A percentile compares a stretch with the other conserved stretches of the same genome.
Conservation (phyloP, 441 rosid species). For the Pelargonium myrrhifolium region DNA sequence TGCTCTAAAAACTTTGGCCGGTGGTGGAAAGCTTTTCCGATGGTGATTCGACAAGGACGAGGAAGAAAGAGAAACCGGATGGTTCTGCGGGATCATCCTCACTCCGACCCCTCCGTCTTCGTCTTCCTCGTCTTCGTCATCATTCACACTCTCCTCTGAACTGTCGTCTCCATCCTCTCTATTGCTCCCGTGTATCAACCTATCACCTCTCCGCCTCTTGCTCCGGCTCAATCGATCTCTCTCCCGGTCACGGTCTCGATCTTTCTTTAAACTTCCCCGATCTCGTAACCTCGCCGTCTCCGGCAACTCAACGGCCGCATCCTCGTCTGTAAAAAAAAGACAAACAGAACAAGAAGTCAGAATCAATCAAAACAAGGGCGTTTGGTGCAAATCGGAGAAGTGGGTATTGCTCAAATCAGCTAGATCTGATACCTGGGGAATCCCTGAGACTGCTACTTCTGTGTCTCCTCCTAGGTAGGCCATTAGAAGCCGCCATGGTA, state of each 20-base stretch:
- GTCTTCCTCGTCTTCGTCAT: slow-evolving; percentile 79
- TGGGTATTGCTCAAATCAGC: slow-evolving; percentile 2
- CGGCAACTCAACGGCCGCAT: slow-evolving; percentile 56
- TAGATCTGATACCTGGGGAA: slow-evolving; percentile 77
- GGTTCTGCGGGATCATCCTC: slow-evolving; percentile 71
- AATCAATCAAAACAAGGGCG: slow-evolving; percentile 11
- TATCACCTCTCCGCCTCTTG: slow-evolving; percentile 75
- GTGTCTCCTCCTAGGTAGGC: slow-evolving; percentile 63
- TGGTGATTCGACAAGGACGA: slow-evolving; percentile 51
- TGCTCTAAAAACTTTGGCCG: slow-evolving; percentile 44
- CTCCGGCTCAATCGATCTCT: slow-evolving; percentile 60
- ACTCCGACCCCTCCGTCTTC: slow-evolving; percentile 54
- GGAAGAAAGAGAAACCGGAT: slow-evolving; percentile 38
- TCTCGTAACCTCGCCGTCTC: slow-evolving; percentile 76
- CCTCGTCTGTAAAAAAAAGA: slow-evolving; percentile 51
- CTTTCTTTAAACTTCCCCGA: slow-evolving; percentile 59
- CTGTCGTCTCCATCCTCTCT: slow-evolving; percentile 75
- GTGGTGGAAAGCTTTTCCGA: slow-evolving; percentile 59
- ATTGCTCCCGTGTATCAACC: slow-evolving; percentile 51
- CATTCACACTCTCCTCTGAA: slow-evolving; percentile 82
- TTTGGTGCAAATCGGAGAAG: not conserved
- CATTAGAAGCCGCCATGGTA: slow-evolving; percentile 61
- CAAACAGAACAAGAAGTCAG: slow-evolving; percentile 14
- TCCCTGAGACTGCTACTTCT: slow-evolving; percentile 65
- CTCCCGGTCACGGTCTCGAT: slow-evolving; percentile 57